Conservation (phyloP, 2,329 filamentous ascomycete genomes). For the Passalora sequoiae region DNA sequence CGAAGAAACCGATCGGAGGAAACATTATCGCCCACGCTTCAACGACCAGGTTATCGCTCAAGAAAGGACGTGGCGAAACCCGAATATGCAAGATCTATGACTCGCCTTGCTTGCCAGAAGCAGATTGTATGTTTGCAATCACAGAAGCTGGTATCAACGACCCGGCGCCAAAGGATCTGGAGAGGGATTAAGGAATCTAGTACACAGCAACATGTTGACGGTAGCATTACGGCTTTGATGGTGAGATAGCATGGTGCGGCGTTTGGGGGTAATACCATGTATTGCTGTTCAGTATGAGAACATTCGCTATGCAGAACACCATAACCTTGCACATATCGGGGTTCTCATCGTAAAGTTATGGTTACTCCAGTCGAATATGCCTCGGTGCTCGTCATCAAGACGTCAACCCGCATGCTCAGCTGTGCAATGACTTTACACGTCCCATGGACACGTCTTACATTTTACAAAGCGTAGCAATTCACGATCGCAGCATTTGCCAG, state of each 20-base stretch:
- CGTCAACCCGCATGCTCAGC: conserved; percentile 1
- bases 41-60: conserved; percentile 87
- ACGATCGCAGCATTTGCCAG: no score
- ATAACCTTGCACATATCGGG: no score
- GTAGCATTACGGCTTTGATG: conserved; percentile 1
- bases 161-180: conserved; percentile 88
- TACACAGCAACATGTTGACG: neutral
- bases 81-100: conserved; percentile 99
- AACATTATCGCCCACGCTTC: conserved; percentile 98
- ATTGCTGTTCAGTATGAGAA: neutral
- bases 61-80: conserved; percentile 92
- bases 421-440: neutral
- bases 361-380: conserved; percentile 1
- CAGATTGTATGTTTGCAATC: conserved; percentile 94
- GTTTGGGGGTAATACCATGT: neutral
- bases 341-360: no score
- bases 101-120: conserved; percentile 92
- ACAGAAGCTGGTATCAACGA: conserved; percentile 96
- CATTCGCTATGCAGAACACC: no score
- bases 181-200: conserved; percentile 59
- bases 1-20: conserved; percentile 97
- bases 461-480: no score
- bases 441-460: no score
- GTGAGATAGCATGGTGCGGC: conserved; percentile 3
- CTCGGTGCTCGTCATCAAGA: conserved; percentile 4